Evolutionary conservation across 1,284 basidiomycete species (phyloP).

Genomic region (Rhodotorula sp.): DNA sequence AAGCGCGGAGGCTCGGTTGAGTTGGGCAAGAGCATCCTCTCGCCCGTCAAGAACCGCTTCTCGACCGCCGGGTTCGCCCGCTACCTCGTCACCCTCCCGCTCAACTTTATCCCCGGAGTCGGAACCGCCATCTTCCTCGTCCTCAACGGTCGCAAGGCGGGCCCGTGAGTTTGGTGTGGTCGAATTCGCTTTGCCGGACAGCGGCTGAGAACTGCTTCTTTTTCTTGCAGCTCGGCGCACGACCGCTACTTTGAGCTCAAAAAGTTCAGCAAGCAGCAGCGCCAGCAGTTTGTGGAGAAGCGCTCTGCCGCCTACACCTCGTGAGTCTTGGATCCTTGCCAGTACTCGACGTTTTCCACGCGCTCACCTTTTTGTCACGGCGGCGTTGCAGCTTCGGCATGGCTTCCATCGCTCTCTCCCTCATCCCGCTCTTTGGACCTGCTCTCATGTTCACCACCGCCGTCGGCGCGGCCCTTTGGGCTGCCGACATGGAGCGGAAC

Average conservation of each 20-base stretch:
- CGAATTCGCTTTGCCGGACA: background rate
- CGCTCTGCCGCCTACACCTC: conserved; percentile 60
- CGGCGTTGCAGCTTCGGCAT: conserved; percentile 52
- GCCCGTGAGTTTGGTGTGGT: conserved; percentile 22
- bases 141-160: conserved; percentile 37
- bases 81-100: conserved; percentile 61
- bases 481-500: conserved; percentile 60
- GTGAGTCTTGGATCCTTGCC: conserved; percentile 50
- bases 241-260: conserved; percentile 69
- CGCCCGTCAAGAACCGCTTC: conserved; percentile 49
- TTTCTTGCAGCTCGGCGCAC: conserved; percentile 61
- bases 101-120: conserved; percentile 66
- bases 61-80: conserved; percentile 45
- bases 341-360: conserved; percentile 33
- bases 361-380: background rate
- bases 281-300: conserved; percentile 51
- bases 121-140: conserved; percentile 63
- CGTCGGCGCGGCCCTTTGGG: conserved; percentile 71
- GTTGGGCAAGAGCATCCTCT: conserved; percentile 50
- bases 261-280: conserved; percentile 51
- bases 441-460: conserved; percentile 59
- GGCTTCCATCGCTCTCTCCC: conserved; percentile 60
- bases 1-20: conserved; percentile 47
- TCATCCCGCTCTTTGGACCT: conserved; percentile 61
- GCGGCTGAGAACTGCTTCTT: background rate